phyloP scores from a whole-genome alignment of 306 rosid genomes.

The Heteromeles arbutifolia region DNA sequence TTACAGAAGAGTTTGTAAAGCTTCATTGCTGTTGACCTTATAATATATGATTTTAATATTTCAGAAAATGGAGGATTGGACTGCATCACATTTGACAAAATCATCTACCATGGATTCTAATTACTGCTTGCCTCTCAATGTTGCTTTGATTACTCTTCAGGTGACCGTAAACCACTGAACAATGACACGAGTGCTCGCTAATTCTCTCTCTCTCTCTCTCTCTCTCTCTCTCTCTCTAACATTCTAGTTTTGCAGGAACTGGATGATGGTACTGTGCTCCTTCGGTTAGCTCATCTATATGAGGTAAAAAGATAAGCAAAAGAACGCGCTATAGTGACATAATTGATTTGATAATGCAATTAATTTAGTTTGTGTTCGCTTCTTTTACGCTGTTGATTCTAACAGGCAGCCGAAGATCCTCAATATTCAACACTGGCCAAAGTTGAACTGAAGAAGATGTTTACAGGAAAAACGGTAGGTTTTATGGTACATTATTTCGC shows the following conservation, averaged over 20 bases:
- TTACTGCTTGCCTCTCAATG: slow-evolving; percentile 73
- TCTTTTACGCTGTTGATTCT: slow-evolving; percentile 8
- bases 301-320: slow-evolving; percentile 41
- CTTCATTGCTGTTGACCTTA: not conserved
- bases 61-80: slow-evolving; percentile 59
- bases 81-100: slow-evolving; percentile 46
- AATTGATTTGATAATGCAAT: too few species aligned
- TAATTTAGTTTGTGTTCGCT: not conserved
- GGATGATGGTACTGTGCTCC: slow-evolving; percentile 62
- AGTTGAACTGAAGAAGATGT: slow-evolving; percentile 75
- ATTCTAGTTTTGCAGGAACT: slow-evolving; percentile 47
- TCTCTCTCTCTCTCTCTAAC: not conserved
- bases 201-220: slow-evolving; percentile 8
- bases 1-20: not conserved
- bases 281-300: slow-evolving; percentile 84
- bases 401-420: slow-evolving; percentile 59
- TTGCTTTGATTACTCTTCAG: slow-evolving; percentile 85
- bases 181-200: not conserved
- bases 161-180: slow-evolving; percentile 18
- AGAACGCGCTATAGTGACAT: not conserved
- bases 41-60: slow-evolving; percentile 4
- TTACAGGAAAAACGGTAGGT: slow-evolving; percentile 53
- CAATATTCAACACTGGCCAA: slow-evolving; percentile 48
- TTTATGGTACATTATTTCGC: not conserved
- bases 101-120: slow-evolving; percentile 47